These are phyloP conservation scores for Malus sylvestris DNA, from an alignment of 306 rosid species.

Conservation along the genomic window DNA sequence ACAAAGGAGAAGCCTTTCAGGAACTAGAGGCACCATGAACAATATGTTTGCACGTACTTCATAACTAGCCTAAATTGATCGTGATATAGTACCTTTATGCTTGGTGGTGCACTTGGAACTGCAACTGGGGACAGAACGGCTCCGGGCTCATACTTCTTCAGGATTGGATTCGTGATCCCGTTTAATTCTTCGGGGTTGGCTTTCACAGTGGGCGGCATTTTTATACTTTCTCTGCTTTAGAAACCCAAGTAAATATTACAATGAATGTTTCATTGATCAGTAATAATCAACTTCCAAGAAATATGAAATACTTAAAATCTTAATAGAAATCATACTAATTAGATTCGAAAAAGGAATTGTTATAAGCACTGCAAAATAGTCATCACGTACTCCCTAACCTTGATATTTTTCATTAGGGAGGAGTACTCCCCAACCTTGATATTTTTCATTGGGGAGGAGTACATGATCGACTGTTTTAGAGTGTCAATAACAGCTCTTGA, in stretches of 20 bases:
- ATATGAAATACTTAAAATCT: neutral
- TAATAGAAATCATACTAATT: too few species aligned
- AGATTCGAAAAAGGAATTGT: too few species aligned
- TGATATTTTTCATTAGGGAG: too few species aligned
- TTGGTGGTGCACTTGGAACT: conserved; percentile 35
- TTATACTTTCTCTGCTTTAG: neutral
- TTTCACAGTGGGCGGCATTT: conserved; percentile 50
- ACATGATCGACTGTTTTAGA: too few species aligned
- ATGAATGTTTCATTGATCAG: neutral
- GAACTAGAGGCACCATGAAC: neutral
- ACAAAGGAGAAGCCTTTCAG: conserved; percentile 18
- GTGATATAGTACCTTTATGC: conserved; percentile 44
- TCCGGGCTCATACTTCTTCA: conserved; percentile 16
- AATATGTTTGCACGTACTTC: neutral
- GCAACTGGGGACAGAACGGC: conserved; percentile 45
- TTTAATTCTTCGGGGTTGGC: conserved; percentile 20
- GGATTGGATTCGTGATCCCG: conserved; percentile 7
- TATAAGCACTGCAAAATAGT: too few species aligned
- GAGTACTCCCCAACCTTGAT: too few species aligned
- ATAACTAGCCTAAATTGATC: neutral
- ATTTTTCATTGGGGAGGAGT: too few species aligned
- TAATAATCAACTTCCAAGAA: neutral
- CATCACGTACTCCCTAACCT: too few species aligned
- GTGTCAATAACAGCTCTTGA: too few species aligned
- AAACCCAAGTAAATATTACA: neutral